phyloP scores from a whole-genome alignment of 352 stramenopile species.

The Sclerospora graminicola region DNA sequence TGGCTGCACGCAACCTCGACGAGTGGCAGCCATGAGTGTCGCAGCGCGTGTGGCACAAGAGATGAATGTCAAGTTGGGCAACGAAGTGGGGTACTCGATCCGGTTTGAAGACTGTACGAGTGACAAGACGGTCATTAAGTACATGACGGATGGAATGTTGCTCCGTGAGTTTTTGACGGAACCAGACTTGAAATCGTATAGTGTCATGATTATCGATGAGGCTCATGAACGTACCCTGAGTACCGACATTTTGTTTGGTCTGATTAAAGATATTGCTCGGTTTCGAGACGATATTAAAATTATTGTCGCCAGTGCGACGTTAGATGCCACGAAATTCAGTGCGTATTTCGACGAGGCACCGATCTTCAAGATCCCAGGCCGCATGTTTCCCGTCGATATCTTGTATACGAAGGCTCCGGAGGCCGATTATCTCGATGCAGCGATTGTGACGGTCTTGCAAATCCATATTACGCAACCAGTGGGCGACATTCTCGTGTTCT shows the following conservation, averaged over 20 bases:
- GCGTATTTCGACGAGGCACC: slow-evolving; percentile 98
- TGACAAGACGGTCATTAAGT: slow-evolving; percentile 95
- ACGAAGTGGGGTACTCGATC: slow-evolving; percentile 98
- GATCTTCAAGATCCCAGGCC: slow-evolving; percentile 98
- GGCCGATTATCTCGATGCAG: slow-evolving; percentile 98
- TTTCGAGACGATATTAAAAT: slow-evolving; percentile 97
- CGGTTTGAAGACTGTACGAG: slow-evolving; percentile 99
- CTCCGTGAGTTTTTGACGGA: slow-evolving; percentile 98
- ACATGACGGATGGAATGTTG: slow-evolving; percentile 99
- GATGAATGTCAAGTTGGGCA: slow-evolving; percentile 95
- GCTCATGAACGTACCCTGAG: slow-evolving; percentile 97
- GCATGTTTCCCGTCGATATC: slow-evolving; percentile 94
- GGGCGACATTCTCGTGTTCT: slow-evolving; percentile 98
- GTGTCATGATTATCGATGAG: slow-evolving; percentile 98
- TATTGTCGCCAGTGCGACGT: slow-evolving; percentile 94
- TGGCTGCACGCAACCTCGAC: slow-evolving; percentile 91
- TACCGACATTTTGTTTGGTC: slow-evolving; percentile 98
- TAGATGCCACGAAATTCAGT: slow-evolving; percentile 98
- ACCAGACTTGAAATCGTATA: slow-evolving; percentile 94
- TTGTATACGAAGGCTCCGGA: slow-evolving; percentile 98
- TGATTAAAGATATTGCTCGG: slow-evolving; percentile 97
- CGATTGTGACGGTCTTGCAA: slow-evolving; percentile 96
- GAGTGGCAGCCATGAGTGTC: slow-evolving; percentile 99
- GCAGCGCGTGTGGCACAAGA: slow-evolving; percentile 97
- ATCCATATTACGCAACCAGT: slow-evolving; percentile 97